Percentiles rank a stretch among this genome's conserved stretches.
These are phyloP conservation scores for Cystobasidium ongulense DNA, from an alignment of 768 basidiomycete genomes.

Conservation along the genomic window DNA sequence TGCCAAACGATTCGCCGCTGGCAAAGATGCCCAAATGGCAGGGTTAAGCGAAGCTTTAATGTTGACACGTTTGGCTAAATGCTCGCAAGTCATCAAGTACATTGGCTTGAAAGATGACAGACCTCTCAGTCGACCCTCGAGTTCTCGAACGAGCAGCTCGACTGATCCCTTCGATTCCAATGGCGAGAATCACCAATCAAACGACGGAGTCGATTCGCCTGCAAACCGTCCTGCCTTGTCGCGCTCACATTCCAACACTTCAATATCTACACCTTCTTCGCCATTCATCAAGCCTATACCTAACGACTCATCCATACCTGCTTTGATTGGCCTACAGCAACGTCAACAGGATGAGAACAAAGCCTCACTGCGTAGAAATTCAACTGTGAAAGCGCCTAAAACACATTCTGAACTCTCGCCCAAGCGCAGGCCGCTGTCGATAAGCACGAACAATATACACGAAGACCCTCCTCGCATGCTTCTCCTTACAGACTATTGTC, in stretches of 20 bases:
- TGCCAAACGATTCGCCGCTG: constrained; percentile 46
- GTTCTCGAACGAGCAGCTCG: neutral
- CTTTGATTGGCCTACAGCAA: neutral
- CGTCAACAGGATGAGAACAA: neutral
- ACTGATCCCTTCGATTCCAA: neutral
- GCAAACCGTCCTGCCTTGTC: neutral
- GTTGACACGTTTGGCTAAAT: constrained; percentile 34
- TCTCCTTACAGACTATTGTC: constrained; percentile 40
- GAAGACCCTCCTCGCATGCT: constrained; percentile 31
- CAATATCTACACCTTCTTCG: neutral
- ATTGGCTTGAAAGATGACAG: constrained; percentile 23
- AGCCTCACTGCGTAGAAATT: neutral
- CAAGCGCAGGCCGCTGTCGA: neutral
- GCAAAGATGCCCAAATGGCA: constrained; percentile 46
- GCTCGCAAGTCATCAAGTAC: constrained; percentile 10
- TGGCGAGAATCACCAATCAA: neutral
- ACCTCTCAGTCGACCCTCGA: neutral
- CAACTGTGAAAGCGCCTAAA: neutral
- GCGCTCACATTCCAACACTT: neutral
- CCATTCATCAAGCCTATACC: neutral
- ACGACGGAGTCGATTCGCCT: neutral
- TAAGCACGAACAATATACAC: neutral
- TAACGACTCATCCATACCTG: neutral
- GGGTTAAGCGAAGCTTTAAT: constrained; percentile 48
- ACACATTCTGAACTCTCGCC: neutral